Percentiles rank a stretch among this genome's conserved stretches.
Conservation (phyloP, 495 filamentous ascomycete species). For the Podospora tetraspora region DNA sequence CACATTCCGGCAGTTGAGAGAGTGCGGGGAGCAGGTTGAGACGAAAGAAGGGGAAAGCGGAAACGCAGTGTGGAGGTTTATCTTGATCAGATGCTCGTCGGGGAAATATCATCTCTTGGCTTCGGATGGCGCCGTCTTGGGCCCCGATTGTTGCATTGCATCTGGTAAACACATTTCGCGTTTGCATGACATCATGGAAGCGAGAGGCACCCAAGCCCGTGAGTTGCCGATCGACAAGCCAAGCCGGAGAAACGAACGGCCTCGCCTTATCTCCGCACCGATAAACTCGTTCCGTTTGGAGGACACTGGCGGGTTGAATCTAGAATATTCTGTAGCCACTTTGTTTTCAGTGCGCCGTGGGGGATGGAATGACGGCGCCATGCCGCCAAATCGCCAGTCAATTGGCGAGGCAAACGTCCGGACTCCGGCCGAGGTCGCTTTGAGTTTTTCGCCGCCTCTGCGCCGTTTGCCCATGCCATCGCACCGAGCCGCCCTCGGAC, state of each 20-base stretch:
- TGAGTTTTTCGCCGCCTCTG: neutral
- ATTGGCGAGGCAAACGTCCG: slow-evolving; percentile 5
- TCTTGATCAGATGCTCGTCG: neutral
- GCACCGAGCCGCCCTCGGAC: neutral
- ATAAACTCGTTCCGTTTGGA: neutral
- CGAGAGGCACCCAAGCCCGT: neutral
- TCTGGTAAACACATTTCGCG: neutral
- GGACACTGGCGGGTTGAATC: neutral
- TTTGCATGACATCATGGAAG: neutral
- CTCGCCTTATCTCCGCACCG: neutral
- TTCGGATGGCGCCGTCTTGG: neutral
- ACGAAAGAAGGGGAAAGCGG: neutral
- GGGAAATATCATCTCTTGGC: neutral
- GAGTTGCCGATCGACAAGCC: neutral
- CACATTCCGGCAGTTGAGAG: neutral
- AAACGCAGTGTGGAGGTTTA: neutral
- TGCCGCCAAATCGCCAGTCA: neutral
- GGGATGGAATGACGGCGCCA: neutral
- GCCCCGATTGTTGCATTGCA: neutral
- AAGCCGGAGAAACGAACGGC: neutral
- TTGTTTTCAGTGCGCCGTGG: neutral
- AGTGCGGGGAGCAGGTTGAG: neutral
- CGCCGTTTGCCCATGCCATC: neutral
- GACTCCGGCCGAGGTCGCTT: slow-evolving; percentile 9
- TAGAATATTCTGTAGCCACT: slow-evolving; percentile 9